Evolutionary conservation across 768 basidiomycete genomes (phyloP).

Genomic region (Pholiota molesta): DNA sequence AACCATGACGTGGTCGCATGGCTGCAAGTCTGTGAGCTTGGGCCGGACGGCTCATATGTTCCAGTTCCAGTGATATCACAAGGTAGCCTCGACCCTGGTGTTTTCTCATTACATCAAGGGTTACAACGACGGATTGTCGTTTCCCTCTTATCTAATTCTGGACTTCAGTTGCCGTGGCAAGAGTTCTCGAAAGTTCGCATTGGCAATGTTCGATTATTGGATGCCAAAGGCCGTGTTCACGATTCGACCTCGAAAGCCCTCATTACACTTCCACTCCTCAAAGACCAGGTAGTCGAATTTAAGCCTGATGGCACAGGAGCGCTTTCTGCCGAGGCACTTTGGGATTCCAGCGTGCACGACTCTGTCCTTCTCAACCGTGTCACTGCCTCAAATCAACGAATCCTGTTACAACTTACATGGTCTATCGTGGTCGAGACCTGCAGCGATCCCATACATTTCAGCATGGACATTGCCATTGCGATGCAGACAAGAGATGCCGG

Average conservation of each 20-base stretch:
- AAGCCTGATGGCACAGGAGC: slow-evolving; percentile 81
- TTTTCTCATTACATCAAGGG: slow-evolving; percentile 91
- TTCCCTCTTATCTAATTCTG: slow-evolving; percentile 84
- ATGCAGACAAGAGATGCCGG: slow-evolving; percentile 86
- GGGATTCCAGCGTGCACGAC: slow-evolving; percentile 94
- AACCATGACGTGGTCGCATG: slow-evolving; percentile 89
- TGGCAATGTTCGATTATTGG: slow-evolving; percentile 84
- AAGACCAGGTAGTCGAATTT: slow-evolving; percentile 76
- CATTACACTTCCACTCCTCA: slow-evolving; percentile 72
- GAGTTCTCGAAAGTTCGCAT: slow-evolving; percentile 75
- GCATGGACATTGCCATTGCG: slow-evolving; percentile 81
- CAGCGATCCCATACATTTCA: slow-evolving; percentile 85
- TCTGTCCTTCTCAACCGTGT: slow-evolving; percentile 85
- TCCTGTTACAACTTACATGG: slow-evolving; percentile 80
- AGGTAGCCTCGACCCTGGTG: slow-evolving; percentile 77
- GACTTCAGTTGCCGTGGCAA: slow-evolving; percentile 86
- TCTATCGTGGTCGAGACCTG: slow-evolving; percentile 83
- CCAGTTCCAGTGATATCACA: slow-evolving; percentile 84
- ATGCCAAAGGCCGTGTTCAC: slow-evolving; percentile 80
- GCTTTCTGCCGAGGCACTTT: slow-evolving; percentile 72
- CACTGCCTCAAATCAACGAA: slow-evolving; percentile 74
- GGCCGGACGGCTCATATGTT: slow-evolving; percentile 79
- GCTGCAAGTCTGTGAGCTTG: slow-evolving; percentile 86
- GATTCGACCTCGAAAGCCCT: slow-evolving; percentile 74
- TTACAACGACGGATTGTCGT: slow-evolving; percentile 83